Evolutionary conservation across 2,329 filamentous ascomycete genomes (phyloP), one percentile per base, ranked within the genome.

Genomic region (Apiospora aurea): DNA sequence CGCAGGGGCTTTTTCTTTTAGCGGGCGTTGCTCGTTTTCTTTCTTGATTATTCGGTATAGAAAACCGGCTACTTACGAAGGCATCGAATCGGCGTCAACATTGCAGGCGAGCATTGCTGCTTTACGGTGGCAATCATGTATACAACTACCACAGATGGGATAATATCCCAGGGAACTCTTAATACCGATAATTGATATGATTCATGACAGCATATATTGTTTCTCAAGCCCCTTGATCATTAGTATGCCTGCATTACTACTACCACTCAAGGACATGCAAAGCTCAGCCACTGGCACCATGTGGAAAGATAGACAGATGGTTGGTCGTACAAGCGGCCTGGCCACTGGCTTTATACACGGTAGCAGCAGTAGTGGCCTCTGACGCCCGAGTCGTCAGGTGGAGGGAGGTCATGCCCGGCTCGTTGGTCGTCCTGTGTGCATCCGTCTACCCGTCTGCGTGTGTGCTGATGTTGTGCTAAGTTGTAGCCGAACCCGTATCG

Each of bases 11-110:
- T 64, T 64, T 64, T 18, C 38, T 64, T 64, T 64, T 41, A 64
- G 57, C 57, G 57, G 57, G 57, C 34, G 57, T 41, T 21, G 57
- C 57, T 64, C 57, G 57, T 64, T 64, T 64, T 41, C 29, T 41
- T 61, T 41, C 18, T 38, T 64, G 29, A 5, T 41, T 64, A 64
- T 64, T n/a, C 57, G n/a, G 57, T 64, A 64, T 41, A 64, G 18
- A 64, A 64, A n/a, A 24, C 34, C 57, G 34, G 57, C 57, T n/a
- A 64, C 57, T 41, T n/a, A 64, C 34, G 21, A 64, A 64, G 57
- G 57, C 57, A 64, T 64, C 57, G 57, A 64, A 64, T 13, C 57
- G 57, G 57, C 57, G 57, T 64, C 57, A n/a, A 64, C 57, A 64
- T 38, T 64, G 34, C 57, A 41, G 57, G 11, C 57, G 34, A 29